Percentiles rank a stretch among this genome's conserved stretches.
Evolutionary conservation across 2,329 filamentous ascomycete genomes (phyloP).

Genomic region (Herpotrichia juniperi): DNA sequence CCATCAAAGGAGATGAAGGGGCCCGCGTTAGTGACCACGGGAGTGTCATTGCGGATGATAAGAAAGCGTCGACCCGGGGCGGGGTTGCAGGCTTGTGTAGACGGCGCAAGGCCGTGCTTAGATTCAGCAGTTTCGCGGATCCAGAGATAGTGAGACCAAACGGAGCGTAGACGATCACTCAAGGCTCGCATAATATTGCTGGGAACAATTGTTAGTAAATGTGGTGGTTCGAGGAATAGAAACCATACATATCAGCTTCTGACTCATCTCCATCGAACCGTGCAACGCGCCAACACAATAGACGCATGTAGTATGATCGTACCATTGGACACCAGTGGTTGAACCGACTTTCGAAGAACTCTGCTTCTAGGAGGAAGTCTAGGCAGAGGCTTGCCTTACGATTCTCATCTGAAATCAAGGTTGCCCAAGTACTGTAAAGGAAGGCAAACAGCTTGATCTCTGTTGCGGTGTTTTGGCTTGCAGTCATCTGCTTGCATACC

Average conservation of each 20-base stretch:
- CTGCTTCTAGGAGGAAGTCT: constrained; percentile 75
- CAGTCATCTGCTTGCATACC: constrained; percentile 78
- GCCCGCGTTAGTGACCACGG: constrained; percentile 57
- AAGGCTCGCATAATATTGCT: constrained; percentile 74
- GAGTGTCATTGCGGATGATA: constrained; percentile 82
- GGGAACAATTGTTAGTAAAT: constrained; percentile 19
- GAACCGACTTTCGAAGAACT: constrained; percentile 81
- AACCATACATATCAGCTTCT: constrained; percentile 69
- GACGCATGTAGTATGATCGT: constrained; percentile 86
- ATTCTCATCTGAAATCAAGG: constrained; percentile 67
- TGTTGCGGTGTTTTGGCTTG: constrained; percentile 86
- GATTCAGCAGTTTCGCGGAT: constrained; percentile 71
- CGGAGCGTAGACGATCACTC: constrained; percentile 69
- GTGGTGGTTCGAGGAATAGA: background rate
- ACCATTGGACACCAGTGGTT: constrained; percentile 98
- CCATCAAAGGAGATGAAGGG: constrained; percentile 70
- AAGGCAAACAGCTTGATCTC: constrained; percentile 86
- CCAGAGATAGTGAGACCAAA: constrained; percentile 82
- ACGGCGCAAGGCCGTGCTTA: constrained; percentile 64
- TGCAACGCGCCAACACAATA: constrained; percentile 88
- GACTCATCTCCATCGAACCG: constrained; percentile 72
- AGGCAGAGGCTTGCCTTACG: constrained; percentile 75
- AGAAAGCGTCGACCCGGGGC: constrained; percentile 85
- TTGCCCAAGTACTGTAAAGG: constrained; percentile 80
- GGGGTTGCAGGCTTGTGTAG: constrained; percentile 81